Percentiles rank a stretch among this genome's conserved stretches.
These are phyloP conservation scores for Tetrahymena malaccensis DNA, from an alignment of 73 alveolate species.

Conservation along the genomic window DNA sequence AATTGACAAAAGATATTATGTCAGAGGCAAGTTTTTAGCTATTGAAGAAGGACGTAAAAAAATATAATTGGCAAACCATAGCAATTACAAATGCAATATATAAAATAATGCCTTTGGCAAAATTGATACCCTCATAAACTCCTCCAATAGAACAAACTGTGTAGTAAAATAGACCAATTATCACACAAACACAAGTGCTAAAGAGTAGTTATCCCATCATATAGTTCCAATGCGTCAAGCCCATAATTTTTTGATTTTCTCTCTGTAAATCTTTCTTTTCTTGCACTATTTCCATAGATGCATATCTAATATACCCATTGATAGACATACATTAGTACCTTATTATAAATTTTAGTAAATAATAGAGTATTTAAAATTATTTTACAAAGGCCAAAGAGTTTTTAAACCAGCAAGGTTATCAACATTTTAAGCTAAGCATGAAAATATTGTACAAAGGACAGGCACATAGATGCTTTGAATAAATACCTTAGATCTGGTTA, in stretches of 20 bases:
- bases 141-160: not conserved
- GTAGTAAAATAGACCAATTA: not conserved
- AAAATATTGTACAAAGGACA: not conserved
- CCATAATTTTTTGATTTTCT: not conserved
- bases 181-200: not conserved
- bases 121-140: not conserved
- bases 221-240: not conserved
- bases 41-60: not conserved
- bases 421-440: not conserved
- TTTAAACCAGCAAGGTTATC: not conserved
- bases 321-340: not conserved
- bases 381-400: not conserved
- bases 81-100: not conserved
- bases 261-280: not conserved
- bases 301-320: not conserved
- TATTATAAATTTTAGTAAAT: not conserved
- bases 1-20: not conserved
- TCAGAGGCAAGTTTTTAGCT: not conserved
- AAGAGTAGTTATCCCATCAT: not conserved
- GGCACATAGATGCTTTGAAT: not conserved
- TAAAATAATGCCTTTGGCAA: not conserved
- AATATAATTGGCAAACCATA: not conserved
- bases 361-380: not conserved
- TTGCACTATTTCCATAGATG: not conserved
- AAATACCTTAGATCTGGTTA: not conserved